These are phyloP conservation scores for Saccharomyces mikatae DNA, from an alignment of 805 yeast species.

Conservation along the genomic window DNA sequence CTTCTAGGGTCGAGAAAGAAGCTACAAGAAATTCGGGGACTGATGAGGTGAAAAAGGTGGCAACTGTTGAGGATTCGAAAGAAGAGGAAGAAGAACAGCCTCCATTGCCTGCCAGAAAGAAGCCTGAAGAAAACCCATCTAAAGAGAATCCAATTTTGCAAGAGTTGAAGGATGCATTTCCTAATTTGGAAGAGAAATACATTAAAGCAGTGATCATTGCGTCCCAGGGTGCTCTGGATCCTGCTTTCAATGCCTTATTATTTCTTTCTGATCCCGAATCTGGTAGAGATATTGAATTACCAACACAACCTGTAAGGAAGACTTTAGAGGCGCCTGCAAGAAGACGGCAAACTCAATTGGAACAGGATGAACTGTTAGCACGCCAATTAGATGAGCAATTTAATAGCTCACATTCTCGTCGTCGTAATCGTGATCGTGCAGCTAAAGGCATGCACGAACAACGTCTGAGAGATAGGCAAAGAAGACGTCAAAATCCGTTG, in stretches of 20 bases:
- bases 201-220: constrained; percentile 80
- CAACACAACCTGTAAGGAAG: constrained; percentile 24
- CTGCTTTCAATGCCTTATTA: constrained; percentile 82
- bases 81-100: constrained; percentile 14
- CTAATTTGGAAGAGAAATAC: constrained; percentile 60
- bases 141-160: constrained; percentile 27
- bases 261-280: constrained; percentile 67
- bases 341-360: constrained; percentile 37
- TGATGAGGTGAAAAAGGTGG: background rate
- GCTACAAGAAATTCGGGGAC: constrained; percentile 2
- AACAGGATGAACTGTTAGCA: constrained; percentile 77
- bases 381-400: constrained; percentile 67
- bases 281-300: constrained; percentile 42
- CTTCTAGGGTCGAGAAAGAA: constrained; percentile 11
- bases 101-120: constrained; percentile 23
- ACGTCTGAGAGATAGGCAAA: constrained; percentile 21
- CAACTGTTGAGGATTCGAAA: constrained; percentile 2
- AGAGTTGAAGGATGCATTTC: constrained; percentile 80
- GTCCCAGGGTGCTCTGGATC: constrained; percentile 68
- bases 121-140: background rate
- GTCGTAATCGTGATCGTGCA: constrained; percentile 7
- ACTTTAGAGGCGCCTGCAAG: constrained; percentile 17
- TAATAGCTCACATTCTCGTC: constrained; percentile 18
- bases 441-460: constrained; percentile 18
- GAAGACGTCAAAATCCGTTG: constrained; percentile 12